Conservation (phyloP, 441 rosid genomes). For the Erodium moschatum region DNA sequence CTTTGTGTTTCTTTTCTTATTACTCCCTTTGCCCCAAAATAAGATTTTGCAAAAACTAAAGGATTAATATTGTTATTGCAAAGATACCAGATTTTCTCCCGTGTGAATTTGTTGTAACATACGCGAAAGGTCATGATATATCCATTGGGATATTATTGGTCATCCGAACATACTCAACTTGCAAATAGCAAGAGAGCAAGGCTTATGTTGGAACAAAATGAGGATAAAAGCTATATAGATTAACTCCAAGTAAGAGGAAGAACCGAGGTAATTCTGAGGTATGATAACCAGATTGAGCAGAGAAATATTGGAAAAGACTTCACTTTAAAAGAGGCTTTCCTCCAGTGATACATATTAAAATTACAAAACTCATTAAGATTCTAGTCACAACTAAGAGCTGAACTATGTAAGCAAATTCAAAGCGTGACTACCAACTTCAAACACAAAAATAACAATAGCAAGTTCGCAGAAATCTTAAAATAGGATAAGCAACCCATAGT, state of each 20-base stretch:
- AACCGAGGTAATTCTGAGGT: not conserved
- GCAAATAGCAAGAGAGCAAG: not conserved
- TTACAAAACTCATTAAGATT: not conserved
- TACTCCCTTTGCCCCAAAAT: not conserved
- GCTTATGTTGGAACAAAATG: not conserved
- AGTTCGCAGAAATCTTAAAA: not conserved
- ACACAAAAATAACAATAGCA: not conserved
- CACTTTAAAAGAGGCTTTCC: not conserved
- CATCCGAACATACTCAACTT: not conserved
- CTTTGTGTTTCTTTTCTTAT: not conserved
- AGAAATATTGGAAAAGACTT: slow-evolving; percentile 2
- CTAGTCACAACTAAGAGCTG: not conserved
- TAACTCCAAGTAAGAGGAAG: not conserved
- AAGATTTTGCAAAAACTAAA: not conserved
- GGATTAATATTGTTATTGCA: not conserved
- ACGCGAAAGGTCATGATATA: not conserved
- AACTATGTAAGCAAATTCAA: not conserved
- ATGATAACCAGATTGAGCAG: not conserved
- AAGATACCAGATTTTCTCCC: too few relatives aligned
- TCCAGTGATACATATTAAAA: not conserved
- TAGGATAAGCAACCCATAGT: not conserved
- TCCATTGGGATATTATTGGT: not conserved
- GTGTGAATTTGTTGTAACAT: not conserved
- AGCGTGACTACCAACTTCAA: not conserved
- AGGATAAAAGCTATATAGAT: not conserved